phyloP scores from a whole-genome alignment of 2,329 filamentous ascomycete genomes.

The Colletotrichum sp. region DNA sequence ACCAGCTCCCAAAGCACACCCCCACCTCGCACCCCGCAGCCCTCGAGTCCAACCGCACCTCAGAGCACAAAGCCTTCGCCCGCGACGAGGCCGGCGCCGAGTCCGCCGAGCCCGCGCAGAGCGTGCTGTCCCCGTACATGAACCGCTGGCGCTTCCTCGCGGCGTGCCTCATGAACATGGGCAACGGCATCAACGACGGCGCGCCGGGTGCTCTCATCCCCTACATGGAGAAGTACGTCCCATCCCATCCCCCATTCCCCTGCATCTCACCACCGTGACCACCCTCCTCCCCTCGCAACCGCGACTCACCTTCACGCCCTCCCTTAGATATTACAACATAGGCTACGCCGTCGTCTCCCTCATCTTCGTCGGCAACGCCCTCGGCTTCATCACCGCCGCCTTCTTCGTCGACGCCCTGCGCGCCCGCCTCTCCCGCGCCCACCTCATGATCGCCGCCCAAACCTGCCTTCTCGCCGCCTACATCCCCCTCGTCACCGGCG shows the following conservation, averaged over 20 bases:
- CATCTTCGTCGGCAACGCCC: slow-evolving; percentile 80
- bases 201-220: slow-evolving; percentile 81
- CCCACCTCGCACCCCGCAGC: not conserved
- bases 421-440: slow-evolving; percentile 67
- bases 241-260: not conserved
- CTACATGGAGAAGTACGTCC: slow-evolving; percentile 70
- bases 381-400: slow-evolving; percentile 78
- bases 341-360: slow-evolving; percentile 81
- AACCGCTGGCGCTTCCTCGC: slow-evolving; percentile 74
- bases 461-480: slow-evolving; percentile 64
- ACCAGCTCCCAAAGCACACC: not conserved
- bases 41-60: not conserved
- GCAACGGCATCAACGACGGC: slow-evolving; percentile 76
- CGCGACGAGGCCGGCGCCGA: slow-evolving; percentile 25
- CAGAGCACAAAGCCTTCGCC: not conserved
- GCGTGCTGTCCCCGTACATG: slow-evolving; percentile 66
- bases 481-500: slow-evolving; percentile 67
- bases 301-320: not conserved
- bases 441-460: slow-evolving; percentile 65
- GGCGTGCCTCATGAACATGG: slow-evolving; percentile 69
- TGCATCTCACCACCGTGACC: not conserved
- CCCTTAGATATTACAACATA: slow-evolving; percentile 67
- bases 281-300: not conserved
- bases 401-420: slow-evolving; percentile 70
- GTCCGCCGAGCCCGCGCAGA: slow-evolving; percentile 56